Conservation (phyloP, 768 basidiomycete species). For the Boletus rubescentipes region DNA sequence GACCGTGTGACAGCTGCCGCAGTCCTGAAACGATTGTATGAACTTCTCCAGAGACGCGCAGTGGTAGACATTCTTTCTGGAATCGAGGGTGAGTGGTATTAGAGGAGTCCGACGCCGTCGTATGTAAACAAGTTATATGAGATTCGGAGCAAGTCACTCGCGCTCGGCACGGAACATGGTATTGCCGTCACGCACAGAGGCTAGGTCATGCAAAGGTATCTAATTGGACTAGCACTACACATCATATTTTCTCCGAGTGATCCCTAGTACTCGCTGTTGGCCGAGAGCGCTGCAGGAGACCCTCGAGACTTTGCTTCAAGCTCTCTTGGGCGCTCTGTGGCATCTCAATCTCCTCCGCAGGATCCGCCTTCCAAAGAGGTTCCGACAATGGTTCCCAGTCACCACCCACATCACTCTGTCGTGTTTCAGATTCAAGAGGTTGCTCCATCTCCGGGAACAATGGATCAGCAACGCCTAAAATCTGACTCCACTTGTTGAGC, state of each 20-base stretch:
- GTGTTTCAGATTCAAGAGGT: slow-evolving; percentile 3
- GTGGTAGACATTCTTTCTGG: slow-evolving; percentile 1
- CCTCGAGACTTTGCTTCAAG: slow-evolving; percentile 26
- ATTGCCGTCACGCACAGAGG: too few species aligned
- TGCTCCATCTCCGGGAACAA: slow-evolving; percentile 31
- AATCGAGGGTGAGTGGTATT: not conserved
- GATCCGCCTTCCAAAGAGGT: not conserved
- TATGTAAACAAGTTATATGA: not conserved
- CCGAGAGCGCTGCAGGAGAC: slow-evolving; percentile 15
- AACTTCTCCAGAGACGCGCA: slow-evolving; percentile 3
- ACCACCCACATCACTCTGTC: not conserved
- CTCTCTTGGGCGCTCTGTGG: slow-evolving; percentile 10
- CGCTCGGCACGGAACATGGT: slow-evolving; percentile 20
- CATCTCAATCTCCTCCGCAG: slow-evolving; percentile 4
- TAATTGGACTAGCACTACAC: not conserved
- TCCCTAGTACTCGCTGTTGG: not conserved
- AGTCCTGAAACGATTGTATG: slow-evolving; percentile 9
- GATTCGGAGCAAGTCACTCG: not conserved
- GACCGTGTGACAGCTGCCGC: slow-evolving; percentile 13
- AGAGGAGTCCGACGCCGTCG: not conserved
- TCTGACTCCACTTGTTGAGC: slow-evolving; percentile 36
- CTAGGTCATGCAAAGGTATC: too few species aligned
- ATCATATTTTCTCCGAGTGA: not conserved
- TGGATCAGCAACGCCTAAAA: slow-evolving; percentile 31
- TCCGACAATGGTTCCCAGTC: slow-evolving; percentile 31